phyloP scores from a whole-genome alignment of 306 rosid species.

The Echinosophora koreensis region DNA sequence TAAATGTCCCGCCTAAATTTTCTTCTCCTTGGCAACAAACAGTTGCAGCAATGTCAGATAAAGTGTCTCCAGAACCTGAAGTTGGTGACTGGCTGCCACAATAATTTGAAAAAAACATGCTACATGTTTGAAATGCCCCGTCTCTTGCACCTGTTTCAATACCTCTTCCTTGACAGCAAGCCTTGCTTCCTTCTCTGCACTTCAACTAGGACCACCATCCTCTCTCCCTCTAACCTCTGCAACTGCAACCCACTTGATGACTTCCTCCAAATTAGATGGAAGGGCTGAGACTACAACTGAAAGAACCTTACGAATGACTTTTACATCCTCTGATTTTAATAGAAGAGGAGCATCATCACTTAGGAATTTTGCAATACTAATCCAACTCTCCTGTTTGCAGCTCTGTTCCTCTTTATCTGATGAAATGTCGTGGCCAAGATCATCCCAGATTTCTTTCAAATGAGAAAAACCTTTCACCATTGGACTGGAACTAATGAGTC shows the following conservation, averaged over 20 bases:
- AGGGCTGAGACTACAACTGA: slow-evolving; percentile 67
- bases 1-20: slow-evolving; percentile 65
- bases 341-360: slow-evolving; percentile 83
- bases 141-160: slow-evolving; percentile 81
- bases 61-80: slow-evolving; percentile 51
- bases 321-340: slow-evolving; percentile 69
- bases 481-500: no score
- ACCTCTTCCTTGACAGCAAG: slow-evolving; percentile 81
- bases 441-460: not conserved
- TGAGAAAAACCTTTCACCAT: no score
- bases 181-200: slow-evolving; percentile 88
- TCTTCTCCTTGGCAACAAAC: slow-evolving; percentile 95
- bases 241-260: slow-evolving; percentile 76
- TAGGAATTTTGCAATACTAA: slow-evolving; percentile 74
- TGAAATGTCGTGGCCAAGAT: slow-evolving; percentile 37
- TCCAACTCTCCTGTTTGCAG: slow-evolving; percentile 96
- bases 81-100: slow-evolving; percentile 44
- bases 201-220: slow-evolving; percentile 71
- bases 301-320: slow-evolving; percentile 66
- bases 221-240: slow-evolving; percentile 92
- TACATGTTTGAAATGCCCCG: slow-evolving; percentile 75
- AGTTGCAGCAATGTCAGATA: slow-evolving; percentile 78
- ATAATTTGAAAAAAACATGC: slow-evolving; percentile 63
- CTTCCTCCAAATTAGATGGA: slow-evolving; percentile 83
- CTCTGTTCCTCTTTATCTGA: slow-evolving; percentile 54